A percentile compares a stretch with the other conserved stretches of the same genome.
Conservation (phyloP, 2,329 filamentous ascomycete species). For the Colletotrichum tanaceti region DNA sequence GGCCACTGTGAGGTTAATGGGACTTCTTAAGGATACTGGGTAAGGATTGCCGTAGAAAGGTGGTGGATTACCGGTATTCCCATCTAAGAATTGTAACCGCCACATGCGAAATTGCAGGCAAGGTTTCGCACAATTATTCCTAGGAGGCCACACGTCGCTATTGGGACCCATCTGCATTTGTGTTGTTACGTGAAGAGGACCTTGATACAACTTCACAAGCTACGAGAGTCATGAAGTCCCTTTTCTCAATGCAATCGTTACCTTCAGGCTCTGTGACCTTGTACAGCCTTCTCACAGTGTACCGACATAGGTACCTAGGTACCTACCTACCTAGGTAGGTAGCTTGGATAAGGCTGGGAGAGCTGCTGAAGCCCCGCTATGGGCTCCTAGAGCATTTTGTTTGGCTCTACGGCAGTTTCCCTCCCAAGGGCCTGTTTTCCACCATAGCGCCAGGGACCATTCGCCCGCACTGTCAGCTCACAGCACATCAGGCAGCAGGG, state of each 20-base stretch:
- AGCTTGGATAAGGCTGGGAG: background rate
- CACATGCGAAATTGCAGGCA: no score
- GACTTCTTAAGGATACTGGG: background rate
- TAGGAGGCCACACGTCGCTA: background rate
- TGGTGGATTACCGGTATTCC: no score
- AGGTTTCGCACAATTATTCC: background rate
- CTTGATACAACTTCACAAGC: no score
- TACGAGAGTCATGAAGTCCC: no score
- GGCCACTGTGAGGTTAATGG: no score
- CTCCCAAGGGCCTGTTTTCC: background rate
- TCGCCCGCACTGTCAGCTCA: background rate
- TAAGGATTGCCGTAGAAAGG: background rate
- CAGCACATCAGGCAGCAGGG: background rate
- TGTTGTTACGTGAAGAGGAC: no score
- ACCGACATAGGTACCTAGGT: no score
- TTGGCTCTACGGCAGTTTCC: constrained; percentile 3
- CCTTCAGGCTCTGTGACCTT: no score
- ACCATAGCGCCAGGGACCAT: background rate
- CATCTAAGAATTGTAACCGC: no score
- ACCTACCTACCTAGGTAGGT: no score
- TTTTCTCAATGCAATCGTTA: no score
- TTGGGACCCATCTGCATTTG: background rate
- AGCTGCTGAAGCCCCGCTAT: background rate
- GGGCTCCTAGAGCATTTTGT: background rate
- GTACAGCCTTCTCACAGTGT: background rate